Percentiles rank a stretch among this genome's conserved stretches.
Evolutionary conservation across 805 yeast genomes (phyloP).

Genomic region (Candida maesae): DNA sequence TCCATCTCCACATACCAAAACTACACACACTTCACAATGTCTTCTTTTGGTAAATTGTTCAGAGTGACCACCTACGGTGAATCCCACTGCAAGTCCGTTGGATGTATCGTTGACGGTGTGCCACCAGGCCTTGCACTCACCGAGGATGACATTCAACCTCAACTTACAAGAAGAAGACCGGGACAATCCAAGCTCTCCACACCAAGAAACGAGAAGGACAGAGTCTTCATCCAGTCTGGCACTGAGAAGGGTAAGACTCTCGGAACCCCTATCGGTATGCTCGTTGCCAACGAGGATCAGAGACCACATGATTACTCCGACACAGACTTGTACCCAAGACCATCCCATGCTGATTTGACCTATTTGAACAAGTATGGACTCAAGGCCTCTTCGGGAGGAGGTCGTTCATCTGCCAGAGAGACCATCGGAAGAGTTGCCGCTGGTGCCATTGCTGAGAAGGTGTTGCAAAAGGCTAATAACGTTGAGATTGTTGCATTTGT

Average conservation of each 20-base stretch:
- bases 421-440: slow-evolving; percentile 99
- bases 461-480: slow-evolving; percentile 65
- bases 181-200: slow-evolving; percentile 92
- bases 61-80: slow-evolving; percentile 96
- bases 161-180: slow-evolving; percentile 94
- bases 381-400: slow-evolving; percentile 96
- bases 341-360: slow-evolving; percentile 97
- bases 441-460: slow-evolving; percentile 96
- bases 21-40: slow-evolving; percentile 40
- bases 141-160: slow-evolving; percentile 92
- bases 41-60: slow-evolving; percentile 61
- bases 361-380: slow-evolving; percentile 86
- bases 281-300: slow-evolving; percentile 91
- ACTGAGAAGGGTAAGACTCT: slow-evolving; percentile 86
- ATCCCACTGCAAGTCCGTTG: slow-evolving; percentile 95
- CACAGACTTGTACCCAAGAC: slow-evolving; percentile 94
- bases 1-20: background rate
- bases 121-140: slow-evolving; percentile 90
- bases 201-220: slow-evolving; percentile 94
- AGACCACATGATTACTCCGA: slow-evolving; percentile 95
- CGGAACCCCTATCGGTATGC: slow-evolving; percentile 95
- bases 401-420: slow-evolving; percentile 95
- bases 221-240: slow-evolving; percentile 90
- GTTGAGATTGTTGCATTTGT: slow-evolving; percentile 97
- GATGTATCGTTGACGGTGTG: slow-evolving; percentile 97